A percentile compares a stretch with the other conserved stretches of the same genome.
Evolutionary conservation across 2,329 filamentous ascomycete species (phyloP).

Genomic region (Trichophyton equinum): DNA sequence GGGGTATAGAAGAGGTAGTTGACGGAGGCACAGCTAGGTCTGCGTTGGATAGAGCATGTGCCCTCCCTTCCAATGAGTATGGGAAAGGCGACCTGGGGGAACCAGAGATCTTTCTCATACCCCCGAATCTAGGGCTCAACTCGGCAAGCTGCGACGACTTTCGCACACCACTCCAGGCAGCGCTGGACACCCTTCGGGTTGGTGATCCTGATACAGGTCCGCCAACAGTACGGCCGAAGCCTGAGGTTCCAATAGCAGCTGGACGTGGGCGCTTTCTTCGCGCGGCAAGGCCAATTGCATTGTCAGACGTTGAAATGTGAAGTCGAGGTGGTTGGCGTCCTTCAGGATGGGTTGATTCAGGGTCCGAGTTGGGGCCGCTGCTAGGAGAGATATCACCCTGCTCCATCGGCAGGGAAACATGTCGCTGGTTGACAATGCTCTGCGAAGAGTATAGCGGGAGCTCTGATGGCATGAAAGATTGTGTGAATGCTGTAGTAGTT

Average conservation of each 20-base stretch:
- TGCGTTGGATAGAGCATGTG: conserved; percentile 21
- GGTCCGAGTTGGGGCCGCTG: neutral
- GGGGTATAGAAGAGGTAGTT: conserved; percentile 27
- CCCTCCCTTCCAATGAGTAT: conserved; percentile 34
- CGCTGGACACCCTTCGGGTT: conserved; percentile 16
- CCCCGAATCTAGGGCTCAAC: conserved; percentile 30
- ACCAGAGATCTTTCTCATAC: conserved; percentile 35
- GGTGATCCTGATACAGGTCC: conserved; percentile 33
- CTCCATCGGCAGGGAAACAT: neutral
- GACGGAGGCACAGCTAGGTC: conserved; percentile 22
- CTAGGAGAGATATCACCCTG: neutral
- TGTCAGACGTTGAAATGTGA: conserved; percentile 18
- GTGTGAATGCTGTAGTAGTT: neutral
- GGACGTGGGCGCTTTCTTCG: conserved; percentile 36
- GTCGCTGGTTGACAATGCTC: neutral
- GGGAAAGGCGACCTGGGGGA: conserved; percentile 37
- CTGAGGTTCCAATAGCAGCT: conserved; percentile 32
- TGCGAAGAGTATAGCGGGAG: neutral
- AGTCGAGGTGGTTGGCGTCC: conserved; percentile 21
- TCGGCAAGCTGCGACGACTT: conserved; percentile 29
- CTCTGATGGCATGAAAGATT: neutral
- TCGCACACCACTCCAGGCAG: conserved; percentile 24
- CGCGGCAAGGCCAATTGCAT: conserved; percentile 35
- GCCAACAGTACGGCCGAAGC: conserved; percentile 1
- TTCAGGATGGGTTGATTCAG: neutral